Evolutionary conservation across 306 rosid species (phyloP).

Genomic region (Castanea sativa): DNA sequence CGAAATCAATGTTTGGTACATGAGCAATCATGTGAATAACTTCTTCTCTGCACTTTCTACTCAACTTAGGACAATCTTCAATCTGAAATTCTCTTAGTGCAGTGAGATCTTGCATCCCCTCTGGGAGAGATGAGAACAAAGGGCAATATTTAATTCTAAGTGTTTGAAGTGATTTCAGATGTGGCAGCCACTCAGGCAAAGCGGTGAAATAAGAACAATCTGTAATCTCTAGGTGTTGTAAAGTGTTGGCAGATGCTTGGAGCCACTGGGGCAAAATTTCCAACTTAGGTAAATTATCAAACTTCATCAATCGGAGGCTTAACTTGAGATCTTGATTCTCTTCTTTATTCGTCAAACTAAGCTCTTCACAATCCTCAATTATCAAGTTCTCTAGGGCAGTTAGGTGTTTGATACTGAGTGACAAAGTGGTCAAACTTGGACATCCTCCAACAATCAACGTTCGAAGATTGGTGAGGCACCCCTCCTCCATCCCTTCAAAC

Average conservation of each 20-base stretch:
- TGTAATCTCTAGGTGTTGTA: not conserved
- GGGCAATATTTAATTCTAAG: no score
- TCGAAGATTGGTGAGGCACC: not conserved
- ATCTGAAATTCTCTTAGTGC: no score
- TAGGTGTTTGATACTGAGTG: not conserved
- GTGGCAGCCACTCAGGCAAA: no score
- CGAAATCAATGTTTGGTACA: no score
- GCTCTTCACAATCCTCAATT: not conserved
- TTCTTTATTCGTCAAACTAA: not conserved
- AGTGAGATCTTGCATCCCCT: no score
- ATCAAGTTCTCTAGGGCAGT: constrained; percentile 3
- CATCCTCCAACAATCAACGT: not conserved
- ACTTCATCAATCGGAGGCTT: not conserved
- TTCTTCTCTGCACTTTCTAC: no score
- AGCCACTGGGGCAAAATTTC: constrained; percentile 26
- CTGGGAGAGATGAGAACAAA: no score
- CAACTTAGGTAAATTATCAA: not conserved
- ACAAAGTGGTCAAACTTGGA: constrained; percentile 12
- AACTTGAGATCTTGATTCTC: not conserved
- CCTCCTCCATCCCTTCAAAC: not conserved
- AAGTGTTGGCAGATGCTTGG: constrained; percentile 10
- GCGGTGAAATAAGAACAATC: no score
- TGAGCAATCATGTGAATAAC: no score
- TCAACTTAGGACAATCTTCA: no score
- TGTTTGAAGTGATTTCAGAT: no score